Evolutionary conservation across 192 early-diverging fungal species (phyloP).

Genomic region (Backusella morwellensis): DNA sequence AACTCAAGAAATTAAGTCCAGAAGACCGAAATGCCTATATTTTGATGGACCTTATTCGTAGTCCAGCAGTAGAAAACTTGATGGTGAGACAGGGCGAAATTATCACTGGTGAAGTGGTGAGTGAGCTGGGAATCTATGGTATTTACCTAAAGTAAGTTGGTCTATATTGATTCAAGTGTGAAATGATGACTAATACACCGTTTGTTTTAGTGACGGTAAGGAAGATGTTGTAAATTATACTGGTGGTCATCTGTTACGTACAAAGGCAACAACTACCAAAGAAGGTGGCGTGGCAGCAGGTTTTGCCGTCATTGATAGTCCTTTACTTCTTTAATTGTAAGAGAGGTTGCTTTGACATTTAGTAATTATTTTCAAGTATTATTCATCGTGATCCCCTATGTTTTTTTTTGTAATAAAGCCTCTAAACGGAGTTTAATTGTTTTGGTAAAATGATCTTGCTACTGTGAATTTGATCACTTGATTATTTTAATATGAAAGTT

Average conservation of each 20-base stretch:
- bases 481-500: not conserved
- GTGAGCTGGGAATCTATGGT: conserved; percentile 94
- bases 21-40: conserved; percentile 85
- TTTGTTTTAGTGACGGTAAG: conserved; percentile 51
- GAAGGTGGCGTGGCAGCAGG: conserved; percentile 98
- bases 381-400: not conserved
- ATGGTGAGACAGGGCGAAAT: conserved; percentile 78
- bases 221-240: conserved; percentile 66
- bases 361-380: not conserved
- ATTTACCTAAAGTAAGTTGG: conserved; percentile 73
- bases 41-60: conserved; percentile 92
- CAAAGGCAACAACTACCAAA: conserved; percentile 78
- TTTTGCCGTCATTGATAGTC: conserved; percentile 89
- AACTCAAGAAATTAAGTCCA: conserved; percentile 50
- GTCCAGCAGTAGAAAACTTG: conserved; percentile 68
- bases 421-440: not conserved
- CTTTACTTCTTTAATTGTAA: conserved; percentile 49
- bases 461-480: not conserved
- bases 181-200: not conserved
- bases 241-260: conserved; percentile 90
- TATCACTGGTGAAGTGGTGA: conserved; percentile 73
- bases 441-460: not conserved
- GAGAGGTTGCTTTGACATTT: not conserved
- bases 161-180: not conserved
- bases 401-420: not conserved